phyloP scores from a whole-genome alignment of 352 stramenopile species.

The Phytophthora chlamydospora region DNA sequence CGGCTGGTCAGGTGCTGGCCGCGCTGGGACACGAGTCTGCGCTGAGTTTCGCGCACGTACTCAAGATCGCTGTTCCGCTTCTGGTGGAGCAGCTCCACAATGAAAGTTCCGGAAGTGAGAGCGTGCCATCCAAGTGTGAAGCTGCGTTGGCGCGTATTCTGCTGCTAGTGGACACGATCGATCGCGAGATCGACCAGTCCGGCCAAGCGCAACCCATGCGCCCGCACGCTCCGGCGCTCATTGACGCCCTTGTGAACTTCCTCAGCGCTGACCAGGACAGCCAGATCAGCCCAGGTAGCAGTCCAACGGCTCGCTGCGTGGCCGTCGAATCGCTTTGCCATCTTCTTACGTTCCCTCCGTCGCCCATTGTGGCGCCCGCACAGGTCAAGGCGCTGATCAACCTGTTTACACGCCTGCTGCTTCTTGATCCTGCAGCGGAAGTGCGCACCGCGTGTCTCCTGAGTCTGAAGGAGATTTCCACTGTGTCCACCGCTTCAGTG shows the following conservation, averaged over 20 bases:
- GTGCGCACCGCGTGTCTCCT: conserved; percentile 72
- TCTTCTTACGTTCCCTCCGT: conserved; percentile 80
- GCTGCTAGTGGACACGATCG: conserved; percentile 81
- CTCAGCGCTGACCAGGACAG: conserved; percentile 44
- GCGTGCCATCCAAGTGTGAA: conserved; percentile 67
- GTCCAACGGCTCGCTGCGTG: conserved; percentile 61
- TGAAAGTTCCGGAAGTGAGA: conserved; percentile 32
- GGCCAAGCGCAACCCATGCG: conserved; percentile 74
- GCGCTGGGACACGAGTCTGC: conserved; percentile 72
- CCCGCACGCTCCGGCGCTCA: conserved; percentile 60
- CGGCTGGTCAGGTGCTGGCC: conserved; percentile 70
- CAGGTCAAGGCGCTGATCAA: conserved; percentile 77
- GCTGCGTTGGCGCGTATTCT: conserved; percentile 68
- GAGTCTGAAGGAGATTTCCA: conserved; percentile 79
- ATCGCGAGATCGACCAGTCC: conserved; percentile 85
- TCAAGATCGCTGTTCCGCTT: conserved; percentile 65
- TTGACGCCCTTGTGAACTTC: conserved; percentile 65
- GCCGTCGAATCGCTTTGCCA: conserved; percentile 75
- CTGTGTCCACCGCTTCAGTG: conserved; percentile 39
- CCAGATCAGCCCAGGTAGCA: conserved; percentile 27
- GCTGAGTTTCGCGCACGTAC: conserved; percentile 71
- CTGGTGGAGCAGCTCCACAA: conserved; percentile 67
- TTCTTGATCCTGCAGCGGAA: conserved; percentile 64
- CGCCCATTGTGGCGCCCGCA: conserved; percentile 64
- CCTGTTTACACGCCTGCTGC: conserved; percentile 75